Percentiles rank a stretch among this genome's conserved stretches.
Evolutionary conservation across 257 asterid genomes (phyloP).

Genomic region (Petrea volubilis): DNA sequence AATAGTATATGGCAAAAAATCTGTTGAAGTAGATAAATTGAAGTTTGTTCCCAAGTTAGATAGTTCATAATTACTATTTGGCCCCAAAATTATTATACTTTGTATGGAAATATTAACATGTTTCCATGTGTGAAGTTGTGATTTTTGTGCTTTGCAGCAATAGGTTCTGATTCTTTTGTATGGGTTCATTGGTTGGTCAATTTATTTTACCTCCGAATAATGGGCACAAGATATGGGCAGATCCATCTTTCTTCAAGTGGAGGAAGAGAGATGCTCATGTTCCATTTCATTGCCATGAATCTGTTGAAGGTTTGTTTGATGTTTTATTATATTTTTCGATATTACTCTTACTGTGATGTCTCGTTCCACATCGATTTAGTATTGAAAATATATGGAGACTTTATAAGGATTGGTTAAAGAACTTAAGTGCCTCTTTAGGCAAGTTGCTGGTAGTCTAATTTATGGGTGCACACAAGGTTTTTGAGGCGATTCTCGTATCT

Average conservation of each 20-base stretch:
- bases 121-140: background rate
- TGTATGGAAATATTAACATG: background rate
- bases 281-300: constrained; percentile 85
- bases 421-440: too few species aligned
- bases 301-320: constrained; percentile 70
- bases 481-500: too few species aligned
- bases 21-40: background rate
- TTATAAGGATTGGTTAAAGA: too few species aligned
- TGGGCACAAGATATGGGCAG: constrained; percentile 85
- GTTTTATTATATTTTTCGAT: constrained; percentile 9
- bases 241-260: constrained; percentile 92
- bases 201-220: constrained; percentile 58
- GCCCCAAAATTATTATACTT: background rate
- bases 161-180: constrained; percentile 35
- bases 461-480: too few species aligned
- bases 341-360: background rate
- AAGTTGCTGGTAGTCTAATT: too few species aligned
- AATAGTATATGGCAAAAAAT: background rate
- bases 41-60: background rate
- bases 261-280: constrained; percentile 93
- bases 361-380: too few species aligned
- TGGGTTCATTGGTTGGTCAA: constrained; percentile 70
- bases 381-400: too few species aligned
- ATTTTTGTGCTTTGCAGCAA: constrained; percentile 5
- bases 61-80: background rate